Percentiles rank a stretch among this genome's conserved stretches.
These are phyloP conservation scores for Agrostemma githago DNA, from an alignment of 148 eudicot genomes.

Conservation along the genomic window DNA sequence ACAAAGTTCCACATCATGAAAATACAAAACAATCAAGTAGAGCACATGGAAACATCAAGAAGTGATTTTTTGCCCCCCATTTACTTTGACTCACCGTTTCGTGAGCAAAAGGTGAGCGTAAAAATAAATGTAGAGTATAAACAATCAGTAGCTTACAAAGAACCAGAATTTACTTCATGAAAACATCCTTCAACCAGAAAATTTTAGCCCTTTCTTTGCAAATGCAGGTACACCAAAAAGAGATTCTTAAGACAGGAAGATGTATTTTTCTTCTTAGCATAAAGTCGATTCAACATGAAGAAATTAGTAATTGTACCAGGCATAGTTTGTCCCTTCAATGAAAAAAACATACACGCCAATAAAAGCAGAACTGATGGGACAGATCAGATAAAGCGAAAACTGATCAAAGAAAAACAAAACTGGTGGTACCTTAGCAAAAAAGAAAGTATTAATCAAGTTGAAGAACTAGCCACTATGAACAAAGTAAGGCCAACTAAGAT, in stretches of 20 bases:
- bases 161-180: constrained; percentile 1
- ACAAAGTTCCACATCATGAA: background rate
- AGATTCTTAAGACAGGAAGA: background rate
- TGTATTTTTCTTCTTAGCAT: background rate
- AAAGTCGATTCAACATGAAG: constrained; percentile 12
- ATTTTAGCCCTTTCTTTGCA: background rate
- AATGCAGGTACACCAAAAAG: background rate
- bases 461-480: constrained; percentile 22
- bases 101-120: background rate
- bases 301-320: background rate
- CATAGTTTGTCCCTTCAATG: constrained; percentile 15
- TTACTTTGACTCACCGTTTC: background rate
- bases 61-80: background rate
- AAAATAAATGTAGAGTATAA: background rate
- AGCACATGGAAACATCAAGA: background rate
- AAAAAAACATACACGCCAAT: constrained; percentile 11
- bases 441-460: constrained; percentile 15
- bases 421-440: constrained; percentile 7
- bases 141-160: background rate
- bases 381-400: constrained; percentile 10
- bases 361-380: constrained; percentile 14
- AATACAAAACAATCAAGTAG: background rate
- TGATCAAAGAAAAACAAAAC: constrained; percentile 12
- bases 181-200: background rate
- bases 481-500: constrained; percentile 23